phyloP scores from a whole-genome alignment of 2,329 filamentous ascomycete genomes.

The Remersonia thermophila region DNA sequence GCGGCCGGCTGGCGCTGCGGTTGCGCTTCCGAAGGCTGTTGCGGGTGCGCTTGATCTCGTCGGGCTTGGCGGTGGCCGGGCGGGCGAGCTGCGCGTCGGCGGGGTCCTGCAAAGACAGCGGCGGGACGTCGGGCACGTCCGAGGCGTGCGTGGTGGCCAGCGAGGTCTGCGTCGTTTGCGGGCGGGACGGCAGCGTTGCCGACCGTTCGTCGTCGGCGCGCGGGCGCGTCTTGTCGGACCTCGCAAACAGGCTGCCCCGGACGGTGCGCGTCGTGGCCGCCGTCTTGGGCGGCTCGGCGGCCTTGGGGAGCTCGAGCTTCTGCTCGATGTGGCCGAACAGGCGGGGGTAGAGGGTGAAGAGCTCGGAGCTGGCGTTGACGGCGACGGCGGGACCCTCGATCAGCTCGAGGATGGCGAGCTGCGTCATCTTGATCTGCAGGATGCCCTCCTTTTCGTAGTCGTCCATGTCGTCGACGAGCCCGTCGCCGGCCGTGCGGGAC shows the following conservation, averaged over 20 bases:
- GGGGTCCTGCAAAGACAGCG: no score
- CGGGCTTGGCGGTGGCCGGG: slow-evolving; percentile 21
- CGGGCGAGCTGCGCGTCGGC: slow-evolving; percentile 10
- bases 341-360: slow-evolving; percentile 68
- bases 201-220: slow-evolving; percentile 25
- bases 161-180: slow-evolving; percentile 35
- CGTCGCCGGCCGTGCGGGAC: slow-evolving; percentile 24
- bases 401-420: slow-evolving; percentile 71
- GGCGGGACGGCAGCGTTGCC: slow-evolving; percentile 21
- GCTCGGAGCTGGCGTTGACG: slow-evolving; percentile 76
- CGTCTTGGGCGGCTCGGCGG: slow-evolving; percentile 51
- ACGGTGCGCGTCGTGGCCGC: slow-evolving; percentile 59
- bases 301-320: slow-evolving; percentile 27
- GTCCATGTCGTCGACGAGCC: slow-evolving; percentile 68
- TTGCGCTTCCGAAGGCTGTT: slow-evolving; percentile 43
- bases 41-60: slow-evolving; percentile 31
- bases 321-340: slow-evolving; percentile 58
- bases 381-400: slow-evolving; percentile 73
- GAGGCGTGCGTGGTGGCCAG: slow-evolving; percentile 69
- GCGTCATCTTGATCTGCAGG: slow-evolving; percentile 92
- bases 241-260: slow-evolving; percentile 67
- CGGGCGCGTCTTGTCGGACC: slow-evolving; percentile 33
- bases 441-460: slow-evolving; percentile 74
- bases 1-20: slow-evolving; percentile 35
- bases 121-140: slow-evolving; percentile 36